Evolutionary conservation across 2,329 filamentous ascomycete genomes (phyloP).

Genomic region (Nemania abortiva): DNA sequence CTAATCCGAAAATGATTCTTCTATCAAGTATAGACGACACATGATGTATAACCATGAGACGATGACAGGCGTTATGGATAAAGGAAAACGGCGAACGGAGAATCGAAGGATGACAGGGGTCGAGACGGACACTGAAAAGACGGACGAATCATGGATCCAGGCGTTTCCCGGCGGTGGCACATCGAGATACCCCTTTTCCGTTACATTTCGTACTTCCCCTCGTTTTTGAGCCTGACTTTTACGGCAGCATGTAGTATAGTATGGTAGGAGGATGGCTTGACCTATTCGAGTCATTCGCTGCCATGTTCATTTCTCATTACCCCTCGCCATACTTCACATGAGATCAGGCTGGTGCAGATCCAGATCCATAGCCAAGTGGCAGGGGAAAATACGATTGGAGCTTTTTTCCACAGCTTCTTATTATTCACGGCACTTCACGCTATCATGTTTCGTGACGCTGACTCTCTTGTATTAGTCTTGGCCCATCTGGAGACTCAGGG

Average conservation of each 20-base stretch:
- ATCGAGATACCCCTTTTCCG: conserved; percentile 44
- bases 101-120: conserved; percentile 23
- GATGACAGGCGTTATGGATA: conserved; percentile 32
- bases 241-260: conserved; percentile 44
- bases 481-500: background rate
- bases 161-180: conserved; percentile 28
- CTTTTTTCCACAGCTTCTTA: conserved; percentile 15
- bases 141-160: conserved; percentile 30
- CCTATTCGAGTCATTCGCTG: conserved; percentile 28
- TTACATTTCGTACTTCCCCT: conserved; percentile 30
- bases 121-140: conserved; percentile 24
- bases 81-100: conserved; percentile 25
- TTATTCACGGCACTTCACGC: conserved; percentile 32
- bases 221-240: conserved; percentile 29
- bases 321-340: conserved; percentile 43
- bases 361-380: conserved; percentile 47
- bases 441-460: conserved; percentile 27
- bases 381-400: conserved; percentile 43
- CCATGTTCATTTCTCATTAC: conserved; percentile 25
- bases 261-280: conserved; percentile 32
- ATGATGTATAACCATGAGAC: conserved; percentile 15
- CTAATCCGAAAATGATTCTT: background rate
- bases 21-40: conserved; percentile 1
- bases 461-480: conserved; percentile 6
- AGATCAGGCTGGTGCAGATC: conserved; percentile 35